Evolutionary conservation across 352 stramenopile species (phyloP).

Genomic region (Salisapilia sapeloensis): DNA sequence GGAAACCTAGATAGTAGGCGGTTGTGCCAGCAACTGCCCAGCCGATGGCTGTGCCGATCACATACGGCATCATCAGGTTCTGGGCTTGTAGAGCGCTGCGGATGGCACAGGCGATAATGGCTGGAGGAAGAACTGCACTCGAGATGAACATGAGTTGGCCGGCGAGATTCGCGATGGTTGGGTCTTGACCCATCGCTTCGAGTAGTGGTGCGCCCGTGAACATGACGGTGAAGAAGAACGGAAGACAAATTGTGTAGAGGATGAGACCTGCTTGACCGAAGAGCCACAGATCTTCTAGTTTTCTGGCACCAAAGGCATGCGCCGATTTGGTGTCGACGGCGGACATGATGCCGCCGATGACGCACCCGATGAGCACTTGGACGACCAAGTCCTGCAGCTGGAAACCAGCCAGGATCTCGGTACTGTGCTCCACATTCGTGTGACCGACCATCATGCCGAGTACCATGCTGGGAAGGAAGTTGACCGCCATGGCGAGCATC

Average conservation of each 20-base stretch:
- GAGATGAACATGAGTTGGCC: conserved; percentile 17
- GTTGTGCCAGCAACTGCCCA: conserved; percentile 17
- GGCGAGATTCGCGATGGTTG: conserved; percentile 20
- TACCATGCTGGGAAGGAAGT: conserved; percentile 25
- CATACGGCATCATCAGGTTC: conserved; percentile 41
- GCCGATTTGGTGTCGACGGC: conserved; percentile 50
- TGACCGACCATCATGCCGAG: conserved; percentile 48
- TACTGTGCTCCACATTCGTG: conserved; percentile 23
- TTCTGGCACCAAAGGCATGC: conserved; percentile 43
- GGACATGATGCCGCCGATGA: conserved; percentile 26
- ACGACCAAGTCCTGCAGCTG: conserved; percentile 21
- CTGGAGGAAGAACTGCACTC: conserved; percentile 16
- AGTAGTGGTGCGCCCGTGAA: conserved; percentile 27
- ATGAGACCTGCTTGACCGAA: conserved; percentile 39
- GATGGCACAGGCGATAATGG: conserved; percentile 28
- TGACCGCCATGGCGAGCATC: conserved; percentile 17
- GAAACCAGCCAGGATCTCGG: conserved; percentile 35
- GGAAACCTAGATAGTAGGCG: conserved; percentile 31
- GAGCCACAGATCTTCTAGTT: conserved; percentile 35
- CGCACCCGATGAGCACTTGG: conserved; percentile 24
- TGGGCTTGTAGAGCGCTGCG: conserved; percentile 40
- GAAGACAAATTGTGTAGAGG: conserved; percentile 17
- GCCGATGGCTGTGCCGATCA: conserved; percentile 15
- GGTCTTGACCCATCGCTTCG: conserved; percentile 27
- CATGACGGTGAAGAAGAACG: conserved; percentile 16